Base-by-base conservation (phyloP, 169 alveolate genomes). In the Fabrea salina region DNA sequence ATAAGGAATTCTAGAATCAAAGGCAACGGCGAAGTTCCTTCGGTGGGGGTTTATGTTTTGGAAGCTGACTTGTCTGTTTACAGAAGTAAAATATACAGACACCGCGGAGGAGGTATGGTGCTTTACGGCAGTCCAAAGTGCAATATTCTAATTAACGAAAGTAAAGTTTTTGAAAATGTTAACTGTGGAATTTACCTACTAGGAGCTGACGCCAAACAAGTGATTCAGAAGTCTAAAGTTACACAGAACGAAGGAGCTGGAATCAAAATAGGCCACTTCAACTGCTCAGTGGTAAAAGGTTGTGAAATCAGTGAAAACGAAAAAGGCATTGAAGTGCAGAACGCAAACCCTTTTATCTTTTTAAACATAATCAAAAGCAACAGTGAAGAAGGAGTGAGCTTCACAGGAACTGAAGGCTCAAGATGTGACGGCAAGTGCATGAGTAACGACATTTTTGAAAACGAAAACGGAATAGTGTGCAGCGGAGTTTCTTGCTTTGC, bases 181-280 rank as follows among this genome's bases (percentile, higher is more conserved):
- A 66, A 72, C 22, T 88, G 84, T 37, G 89, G 88, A 30, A 64
- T 89, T 33, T 82, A 84, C 67, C 77, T 85, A 2, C 77, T 83
- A 49, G 91, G 91, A 37, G 86, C 75, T 8, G 87, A 89, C 50
- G 81, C 89, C 40, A 79, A 82, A 79, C 90, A 86, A 8, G 57
- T 75, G 27, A 75, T 89, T 35, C 77, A 85, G 49, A 75, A 86
- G 75, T 59, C 68, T 44, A 79, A 77, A 25, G 79, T 89, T 27
- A 79, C 74, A n/a, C 61, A 80, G 41, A 83, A 86, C 43, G 89
- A 89, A 49, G 92, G 91, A 5, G 64, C 83, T 25, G 94, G 92
- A 1, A 80, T 89, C 5, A 86, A 76, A 39, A 79, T 89, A 8
- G 88, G 83, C 56, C 75, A 79, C 6, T 82, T 86, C n/a, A 86